Percentiles rank a stretch among this genome's conserved stretches.
These are phyloP conservation scores for Cokeromyces recurvatus DNA, from an alignment of 371 early-diverging fungal genomes.

Conservation along the genomic window DNA sequence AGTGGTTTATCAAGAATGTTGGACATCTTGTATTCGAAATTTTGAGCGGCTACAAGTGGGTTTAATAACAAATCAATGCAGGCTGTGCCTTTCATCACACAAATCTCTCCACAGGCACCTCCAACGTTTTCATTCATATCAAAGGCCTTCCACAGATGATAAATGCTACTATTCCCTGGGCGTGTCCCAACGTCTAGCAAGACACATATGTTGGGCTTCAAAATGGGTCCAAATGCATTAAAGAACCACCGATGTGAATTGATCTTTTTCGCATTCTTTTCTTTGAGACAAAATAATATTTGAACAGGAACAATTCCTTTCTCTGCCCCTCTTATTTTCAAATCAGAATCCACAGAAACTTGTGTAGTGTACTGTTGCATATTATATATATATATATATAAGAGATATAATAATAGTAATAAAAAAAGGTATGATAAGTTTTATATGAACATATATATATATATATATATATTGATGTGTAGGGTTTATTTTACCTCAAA, in stretches of 20 bases:
- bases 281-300: conserved; percentile 79
- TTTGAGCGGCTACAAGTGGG: too few species aligned
- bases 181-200: conserved; percentile 74
- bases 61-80: conserved; percentile 59
- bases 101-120: conserved; percentile 78
- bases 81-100: conserved; percentile 53
- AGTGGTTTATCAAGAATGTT: conserved; percentile 84
- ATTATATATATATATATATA: conserved; percentile 1
- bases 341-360: conserved; percentile 61
- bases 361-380: conserved; percentile 70
- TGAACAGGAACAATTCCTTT: conserved; percentile 70
- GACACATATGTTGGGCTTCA: conserved; percentile 74
- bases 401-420: background rate
- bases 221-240: conserved; percentile 63
- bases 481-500: conserved; percentile 67
- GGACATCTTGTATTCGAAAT: conserved; percentile 81
- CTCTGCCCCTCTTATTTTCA: conserved; percentile 65
- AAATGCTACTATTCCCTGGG: conserved; percentile 55
- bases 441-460: too few species aligned
- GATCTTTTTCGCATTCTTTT: conserved; percentile 86
- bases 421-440: too few species aligned
- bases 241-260: conserved; percentile 90
- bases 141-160: conserved; percentile 71
- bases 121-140: conserved; percentile 58
- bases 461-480: too few species aligned